Evolutionary conservation across 1,284 basidiomycete genomes (phyloP).

Genomic region (Tremellales sp.): DNA sequence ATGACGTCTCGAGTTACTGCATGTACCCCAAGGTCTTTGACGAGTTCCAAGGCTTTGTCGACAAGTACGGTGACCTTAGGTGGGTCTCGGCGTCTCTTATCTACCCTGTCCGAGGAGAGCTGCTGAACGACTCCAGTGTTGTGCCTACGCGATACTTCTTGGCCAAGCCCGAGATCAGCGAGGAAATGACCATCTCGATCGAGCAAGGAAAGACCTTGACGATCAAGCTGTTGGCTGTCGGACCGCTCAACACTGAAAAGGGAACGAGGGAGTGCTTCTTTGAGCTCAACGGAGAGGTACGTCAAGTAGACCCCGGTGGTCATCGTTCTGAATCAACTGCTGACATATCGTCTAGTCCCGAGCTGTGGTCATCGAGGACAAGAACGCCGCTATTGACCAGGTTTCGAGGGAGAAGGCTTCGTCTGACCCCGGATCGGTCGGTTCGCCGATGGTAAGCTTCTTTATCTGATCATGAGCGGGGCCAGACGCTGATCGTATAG

Average conservation of each 20-base stretch:
- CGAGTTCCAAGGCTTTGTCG: slow-evolving; percentile 90
- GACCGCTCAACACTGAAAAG: slow-evolving; percentile 83
- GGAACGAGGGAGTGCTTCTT: slow-evolving; percentile 96
- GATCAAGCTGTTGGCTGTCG: slow-evolving; percentile 91
- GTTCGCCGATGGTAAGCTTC: slow-evolving; percentile 73
- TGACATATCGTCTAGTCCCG: slow-evolving; percentile 56
- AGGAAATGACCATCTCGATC: slow-evolving; percentile 95
- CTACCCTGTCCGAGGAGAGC: neutral
- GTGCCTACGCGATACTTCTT: slow-evolving; percentile 97
- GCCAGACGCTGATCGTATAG: slow-evolving; percentile 40
- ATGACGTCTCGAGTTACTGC: slow-evolving; percentile 90
- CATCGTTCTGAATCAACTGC: slow-evolving; percentile 2
- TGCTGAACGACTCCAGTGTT: slow-evolving; percentile 55
- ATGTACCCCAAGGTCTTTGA: slow-evolving; percentile 78
- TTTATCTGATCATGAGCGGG: neutral
- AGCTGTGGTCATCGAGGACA: slow-evolving; percentile 90
- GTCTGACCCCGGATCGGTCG: slow-evolving; percentile 87
- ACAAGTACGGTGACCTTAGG: slow-evolving; percentile 94
- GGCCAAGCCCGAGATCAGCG: slow-evolving; percentile 81
- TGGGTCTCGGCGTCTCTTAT: slow-evolving; percentile 39
- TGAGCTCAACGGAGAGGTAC: slow-evolving; percentile 91
- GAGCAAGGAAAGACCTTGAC: slow-evolving; percentile 97
- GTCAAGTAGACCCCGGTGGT: slow-evolving; percentile 8
- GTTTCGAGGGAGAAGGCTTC: slow-evolving; percentile 91
- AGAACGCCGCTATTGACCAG: slow-evolving; percentile 91